Percentiles rank a stretch among this genome's conserved stretches.
Conservation (phyloP, 75 land plant genomes). For the Pinus albicaulis region DNA sequence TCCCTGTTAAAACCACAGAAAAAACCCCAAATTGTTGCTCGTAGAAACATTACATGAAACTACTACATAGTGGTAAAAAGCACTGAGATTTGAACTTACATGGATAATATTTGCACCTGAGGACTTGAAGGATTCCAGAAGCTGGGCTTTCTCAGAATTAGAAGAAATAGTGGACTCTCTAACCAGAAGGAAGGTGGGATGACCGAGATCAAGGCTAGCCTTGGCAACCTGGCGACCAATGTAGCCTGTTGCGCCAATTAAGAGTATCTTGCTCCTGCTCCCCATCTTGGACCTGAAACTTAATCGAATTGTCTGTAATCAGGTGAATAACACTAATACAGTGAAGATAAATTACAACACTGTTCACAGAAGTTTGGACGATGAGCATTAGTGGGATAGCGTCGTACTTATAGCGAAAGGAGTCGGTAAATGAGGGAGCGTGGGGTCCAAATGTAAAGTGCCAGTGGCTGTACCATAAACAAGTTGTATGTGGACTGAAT, state of each 20-base stretch:
- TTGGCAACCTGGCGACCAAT: conserved; percentile 58
- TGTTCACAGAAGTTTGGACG: too few species aligned
- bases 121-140: conserved; percentile 37
- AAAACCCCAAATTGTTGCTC: neutral
- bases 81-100: conserved; percentile 11
- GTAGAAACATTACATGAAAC: neutral
- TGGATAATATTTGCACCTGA: conserved; percentile 40
- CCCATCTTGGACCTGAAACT: neutral
- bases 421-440: too few species aligned
- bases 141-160: conserved; percentile 37
- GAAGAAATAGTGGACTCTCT: conserved; percentile 32
- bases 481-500: too few species aligned
- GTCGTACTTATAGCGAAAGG: too few species aligned
- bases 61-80: neutral
- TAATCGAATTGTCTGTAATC: too few species aligned
- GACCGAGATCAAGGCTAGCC: conserved; percentile 46
- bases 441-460: too few species aligned
- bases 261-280: conserved; percentile 48
- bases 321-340: too few species aligned
- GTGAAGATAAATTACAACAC: too few species aligned
- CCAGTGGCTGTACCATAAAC: too few species aligned
- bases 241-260: conserved; percentile 81
- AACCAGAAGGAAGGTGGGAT: conserved; percentile 58
- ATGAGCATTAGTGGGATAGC: too few species aligned
- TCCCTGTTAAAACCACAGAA: conserved; percentile 11